Evolutionary conservation across 805 yeast species (phyloP).

Genomic region (Komagataella kurtzmanii): DNA sequence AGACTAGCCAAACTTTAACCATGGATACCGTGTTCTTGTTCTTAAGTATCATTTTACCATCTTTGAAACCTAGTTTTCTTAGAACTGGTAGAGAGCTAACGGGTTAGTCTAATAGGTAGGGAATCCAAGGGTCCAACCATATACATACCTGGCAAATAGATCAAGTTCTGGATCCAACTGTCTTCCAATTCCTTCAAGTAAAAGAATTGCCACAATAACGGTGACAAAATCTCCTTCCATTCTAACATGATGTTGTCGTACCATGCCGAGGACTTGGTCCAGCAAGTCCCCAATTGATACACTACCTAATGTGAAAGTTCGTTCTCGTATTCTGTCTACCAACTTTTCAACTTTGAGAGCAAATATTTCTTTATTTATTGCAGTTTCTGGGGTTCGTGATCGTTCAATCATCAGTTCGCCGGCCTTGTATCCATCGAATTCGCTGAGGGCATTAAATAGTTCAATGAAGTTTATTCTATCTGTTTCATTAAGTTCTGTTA

Average conservation of each 20-base stretch:
- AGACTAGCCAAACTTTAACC: slow-evolving; percentile 83
- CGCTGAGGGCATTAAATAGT: slow-evolving; percentile 75
- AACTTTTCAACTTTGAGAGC: slow-evolving; percentile 78
- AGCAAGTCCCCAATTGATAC: slow-evolving; percentile 85
- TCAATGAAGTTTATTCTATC: slow-evolving; percentile 83
- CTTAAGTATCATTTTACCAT: slow-evolving; percentile 42
- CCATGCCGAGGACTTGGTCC: slow-evolving; percentile 83
- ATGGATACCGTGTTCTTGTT: slow-evolving; percentile 56
- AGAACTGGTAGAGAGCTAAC: slow-evolving; percentile 69
- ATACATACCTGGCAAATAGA: slow-evolving; percentile 91
- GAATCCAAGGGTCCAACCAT: slow-evolving; percentile 22
- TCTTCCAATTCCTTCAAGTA: slow-evolving; percentile 91
- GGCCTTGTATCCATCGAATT: slow-evolving; percentile 87
- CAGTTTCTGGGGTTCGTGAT: slow-evolving; percentile 90
- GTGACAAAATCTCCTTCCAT: slow-evolving; percentile 97
- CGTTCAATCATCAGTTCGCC: slow-evolving; percentile 95
- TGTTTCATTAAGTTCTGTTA: slow-evolving; percentile 69
- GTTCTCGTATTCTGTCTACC: slow-evolving; percentile 65
- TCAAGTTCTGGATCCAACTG: slow-evolving; percentile 89
- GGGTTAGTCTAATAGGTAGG: slow-evolving; percentile 17
- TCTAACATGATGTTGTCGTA: slow-evolving; percentile 84
- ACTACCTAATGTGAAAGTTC: slow-evolving; percentile 88
- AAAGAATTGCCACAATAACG: slow-evolving; percentile 83
- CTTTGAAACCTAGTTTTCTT: slow-evolving; percentile 67
- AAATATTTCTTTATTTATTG: slow-evolving; percentile 69